Evolutionary conservation across 2,329 filamentous ascomycete genomes (phyloP), one percentile per base, ranked within the genome.

Genomic region (Calonectria pseudoturangicola): DNA sequence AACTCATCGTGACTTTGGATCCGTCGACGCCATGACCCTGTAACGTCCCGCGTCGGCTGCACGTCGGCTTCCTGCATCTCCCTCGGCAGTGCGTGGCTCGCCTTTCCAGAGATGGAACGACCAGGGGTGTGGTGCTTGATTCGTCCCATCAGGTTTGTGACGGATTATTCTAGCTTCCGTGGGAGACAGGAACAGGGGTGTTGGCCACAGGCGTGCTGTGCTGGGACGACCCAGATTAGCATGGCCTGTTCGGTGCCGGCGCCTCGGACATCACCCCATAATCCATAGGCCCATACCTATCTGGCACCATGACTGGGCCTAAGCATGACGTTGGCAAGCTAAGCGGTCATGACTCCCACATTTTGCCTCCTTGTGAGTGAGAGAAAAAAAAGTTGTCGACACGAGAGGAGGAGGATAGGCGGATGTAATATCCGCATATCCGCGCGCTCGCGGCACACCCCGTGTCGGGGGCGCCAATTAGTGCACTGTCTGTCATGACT

Each of bases 191-290:
- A 12, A 2, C 8, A 58, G 27, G 25, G 60, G 51, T n/a, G 21
- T 21, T 21, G 21, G 21, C 21, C 21, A 41, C 30, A 33, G 30
- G 30, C 9, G 9, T 9, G 4, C 21, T n/a, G 39, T n/a, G 56
- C 36, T 16, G 21, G 21, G 18, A 45, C 39, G 36, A 62, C 21
- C 33, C 18, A 60, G 56, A 60, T 60, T 60, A 60, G 56, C 36
- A 60, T 60, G 56, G 56, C n/a, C 56, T 60, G 56, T 56, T 56
- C 33, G 36, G 21, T 27, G 54, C 48, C 15, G 48, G 48, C 10
- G 48, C 48, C 48, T 51, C n/a, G 56, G 39, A 39, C 56, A 62
- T 67, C 69, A 71, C 56, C 63, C 64, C 69, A 71, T 56, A 56
- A 39, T 30, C 30, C 51, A 56, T 56, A 56, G 51, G 30, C 51